These are phyloP conservation scores for Chrysoporthe cubensis DNA, from an alignment of 2,329 filamentous ascomycete genomes.

Conservation along the genomic window DNA sequence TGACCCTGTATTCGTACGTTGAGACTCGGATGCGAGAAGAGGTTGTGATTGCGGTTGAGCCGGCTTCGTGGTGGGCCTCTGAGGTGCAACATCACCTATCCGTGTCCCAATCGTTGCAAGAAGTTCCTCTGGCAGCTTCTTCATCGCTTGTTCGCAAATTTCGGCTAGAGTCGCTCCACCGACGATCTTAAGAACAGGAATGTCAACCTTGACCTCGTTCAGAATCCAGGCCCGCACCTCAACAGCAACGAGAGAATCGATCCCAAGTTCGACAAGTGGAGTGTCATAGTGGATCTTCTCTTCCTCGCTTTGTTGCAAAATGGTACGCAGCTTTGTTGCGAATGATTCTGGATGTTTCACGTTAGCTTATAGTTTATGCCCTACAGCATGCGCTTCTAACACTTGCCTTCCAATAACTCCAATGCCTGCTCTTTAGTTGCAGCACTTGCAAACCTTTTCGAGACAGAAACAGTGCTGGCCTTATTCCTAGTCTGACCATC, in stretches of 20 bases:
- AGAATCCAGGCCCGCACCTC: constrained; percentile 50
- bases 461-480: background rate
- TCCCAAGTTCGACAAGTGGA: constrained; percentile 30
- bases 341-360: constrained; percentile 20
- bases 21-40: background rate
- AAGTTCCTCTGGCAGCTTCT: constrained; percentile 14
- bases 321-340: constrained; percentile 19
- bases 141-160: constrained; percentile 18
- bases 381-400: no score
- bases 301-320: constrained; percentile 26
- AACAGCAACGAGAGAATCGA: constrained; percentile 33
- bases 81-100: background rate
- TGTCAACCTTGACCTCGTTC: constrained; percentile 45
- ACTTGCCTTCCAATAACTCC: constrained; percentile 14
- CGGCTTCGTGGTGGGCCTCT: background rate
- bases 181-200: constrained; percentile 49
- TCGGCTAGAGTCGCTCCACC: constrained; percentile 31
- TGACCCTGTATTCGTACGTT: background rate
- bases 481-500: constrained; percentile 10
- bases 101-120: constrained; percentile 10
- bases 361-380: constrained; percentile 1
- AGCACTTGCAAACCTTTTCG: constrained; percentile 14
- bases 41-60: constrained; percentile 3
- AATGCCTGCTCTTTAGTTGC: constrained; percentile 14
- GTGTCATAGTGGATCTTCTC: constrained; percentile 24